These are phyloP conservation scores for Mortierella antarctica DNA, from an alignment of 192 early-diverging fungal species.

Conservation along the genomic window DNA sequence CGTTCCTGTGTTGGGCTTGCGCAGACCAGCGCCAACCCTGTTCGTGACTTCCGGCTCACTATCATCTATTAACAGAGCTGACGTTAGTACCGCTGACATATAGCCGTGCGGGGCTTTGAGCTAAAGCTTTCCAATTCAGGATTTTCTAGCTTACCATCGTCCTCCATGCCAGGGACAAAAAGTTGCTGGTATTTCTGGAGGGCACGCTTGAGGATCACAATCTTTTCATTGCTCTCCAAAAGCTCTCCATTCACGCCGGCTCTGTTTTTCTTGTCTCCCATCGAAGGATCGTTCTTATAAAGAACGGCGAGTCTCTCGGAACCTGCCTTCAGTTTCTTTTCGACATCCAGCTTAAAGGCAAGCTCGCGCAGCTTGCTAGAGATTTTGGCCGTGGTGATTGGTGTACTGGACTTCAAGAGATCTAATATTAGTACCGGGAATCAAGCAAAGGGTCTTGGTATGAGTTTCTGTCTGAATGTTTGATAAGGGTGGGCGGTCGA, in stretches of 20 bases:
- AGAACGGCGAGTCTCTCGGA: slow-evolving; percentile 75
- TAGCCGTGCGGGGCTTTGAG: not conserved
- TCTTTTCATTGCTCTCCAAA: slow-evolving; percentile 81
- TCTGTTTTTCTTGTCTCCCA: slow-evolving; percentile 64
- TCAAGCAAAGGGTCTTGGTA: not conserved
- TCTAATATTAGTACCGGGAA: slow-evolving; percentile 58
- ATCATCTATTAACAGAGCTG: slow-evolving; percentile 43
- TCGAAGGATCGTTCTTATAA: slow-evolving; percentile 60
- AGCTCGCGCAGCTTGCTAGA: slow-evolving; percentile 88
- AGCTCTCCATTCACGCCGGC: slow-evolving; percentile 65
- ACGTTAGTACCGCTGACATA: not conserved
- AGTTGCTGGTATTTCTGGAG: slow-evolving; percentile 89
- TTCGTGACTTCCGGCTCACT: slow-evolving; percentile 49
- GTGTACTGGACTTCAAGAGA: slow-evolving; percentile 74
- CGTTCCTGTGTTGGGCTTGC: slow-evolving; percentile 78
- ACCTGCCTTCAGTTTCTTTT: slow-evolving; percentile 91
- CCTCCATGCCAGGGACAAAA: slow-evolving; percentile 82
- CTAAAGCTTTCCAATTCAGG: not conserved
- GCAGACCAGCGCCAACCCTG: slow-evolving; percentile 68
- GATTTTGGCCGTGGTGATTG: slow-evolving; percentile 75
- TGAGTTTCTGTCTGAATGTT: not conserved
- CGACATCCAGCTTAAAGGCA: slow-evolving; percentile 91
- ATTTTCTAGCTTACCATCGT: slow-evolving; percentile 60
- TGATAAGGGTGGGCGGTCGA: not conserved
- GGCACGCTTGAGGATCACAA: slow-evolving; percentile 75